These are phyloP conservation scores for Acer yangbiense DNA, from an alignment of 345 rosid genomes.

Conservation along the genomic window DNA sequence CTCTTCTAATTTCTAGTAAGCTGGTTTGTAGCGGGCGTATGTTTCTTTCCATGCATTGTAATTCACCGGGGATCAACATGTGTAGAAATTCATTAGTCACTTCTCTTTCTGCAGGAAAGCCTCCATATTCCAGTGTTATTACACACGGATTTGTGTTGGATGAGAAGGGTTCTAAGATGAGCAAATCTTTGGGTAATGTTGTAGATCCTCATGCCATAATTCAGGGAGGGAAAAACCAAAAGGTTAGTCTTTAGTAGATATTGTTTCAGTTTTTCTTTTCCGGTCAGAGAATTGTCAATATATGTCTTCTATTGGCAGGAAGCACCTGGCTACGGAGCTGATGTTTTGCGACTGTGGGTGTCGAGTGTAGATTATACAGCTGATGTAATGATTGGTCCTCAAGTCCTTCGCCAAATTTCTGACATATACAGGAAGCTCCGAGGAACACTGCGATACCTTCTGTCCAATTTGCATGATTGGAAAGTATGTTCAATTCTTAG, in stretches of 20 bases:
- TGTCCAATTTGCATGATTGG: constrained; percentile 97
- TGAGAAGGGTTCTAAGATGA: constrained; percentile 97
- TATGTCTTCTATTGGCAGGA: constrained; percentile 57
- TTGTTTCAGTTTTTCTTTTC: constrained; percentile 1
- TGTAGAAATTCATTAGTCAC: constrained; percentile 3
- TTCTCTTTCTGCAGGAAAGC: constrained; percentile 61
- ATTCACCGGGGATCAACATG: not conserved
- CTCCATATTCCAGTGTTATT: constrained; percentile 79
- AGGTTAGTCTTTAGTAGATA: constrained; percentile 45
- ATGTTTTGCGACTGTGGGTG: constrained; percentile 95
- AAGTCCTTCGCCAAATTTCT: constrained; percentile 84
- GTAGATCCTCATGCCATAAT: constrained; percentile 80
- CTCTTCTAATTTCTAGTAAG: constrained; percentile 2
- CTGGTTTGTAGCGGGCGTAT: constrained; percentile 2
- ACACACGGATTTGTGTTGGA: constrained; percentile 98
- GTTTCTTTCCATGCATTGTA: constrained; percentile 4
- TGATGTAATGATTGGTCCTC: constrained; percentile 86
- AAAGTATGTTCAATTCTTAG: constrained; percentile 47
- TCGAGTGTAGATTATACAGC: constrained; percentile 94
- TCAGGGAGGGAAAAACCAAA: constrained; percentile 83
- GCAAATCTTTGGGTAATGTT: constrained; percentile 94
- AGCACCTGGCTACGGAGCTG: constrained; percentile 93
- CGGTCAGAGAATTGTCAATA: constrained; percentile 17
- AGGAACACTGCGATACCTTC: constrained; percentile 89
- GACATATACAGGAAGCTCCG: constrained; percentile 89